Base-by-base conservation (phyloP, 345 rosid genomes). In the Salix brachista region DNA sequence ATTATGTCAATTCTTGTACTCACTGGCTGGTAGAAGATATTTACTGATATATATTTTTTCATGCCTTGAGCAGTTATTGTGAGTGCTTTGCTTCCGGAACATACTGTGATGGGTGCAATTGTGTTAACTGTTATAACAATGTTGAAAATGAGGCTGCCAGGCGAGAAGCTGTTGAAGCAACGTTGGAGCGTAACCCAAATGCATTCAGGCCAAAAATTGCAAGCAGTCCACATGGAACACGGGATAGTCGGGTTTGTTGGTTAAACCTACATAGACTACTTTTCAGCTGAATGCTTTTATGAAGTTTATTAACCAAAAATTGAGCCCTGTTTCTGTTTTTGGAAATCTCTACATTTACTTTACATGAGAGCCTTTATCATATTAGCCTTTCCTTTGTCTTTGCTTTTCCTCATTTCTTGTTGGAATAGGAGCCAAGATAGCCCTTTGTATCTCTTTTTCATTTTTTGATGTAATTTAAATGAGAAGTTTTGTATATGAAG, bases 121-220 rank as follows among this genome's bases (percentile, higher is more conserved):
- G 97, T 84, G 86, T 82, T 66, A 92, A 92, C 80, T 96, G 99
- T 83, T 89, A 84, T 84, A 96, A 96, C 87, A 96, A 96, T 79
- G 93, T 91, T 86, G 97, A 92, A 65, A 88, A 92, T 74, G 99
- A 96, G 86, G 89, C 91, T 78, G 89, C 91, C 8, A 89, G 99
- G 82, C 85, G 93, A 77, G 98, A 96, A 78, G 98, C 99, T 39
- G 90, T 96, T 70, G 97, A 92, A 86, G 87, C 95, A 80, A 96
- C 98, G 42, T 85, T 96, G 73, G 98, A 96, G 78, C 94, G 98
- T 60, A 96, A 94, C 80, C 99, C 98, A 67, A 90, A 91, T 86
- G 99, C 99, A 32, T 96, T 96, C 80, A 92, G 96, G 81, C 99
- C 99, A 26, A 96, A 96, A 85, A 94, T 96, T 84, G 97, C 94